Conservation (phyloP, 2,329 filamentous ascomycete genomes). For the Colletotrichum salicis region DNA sequence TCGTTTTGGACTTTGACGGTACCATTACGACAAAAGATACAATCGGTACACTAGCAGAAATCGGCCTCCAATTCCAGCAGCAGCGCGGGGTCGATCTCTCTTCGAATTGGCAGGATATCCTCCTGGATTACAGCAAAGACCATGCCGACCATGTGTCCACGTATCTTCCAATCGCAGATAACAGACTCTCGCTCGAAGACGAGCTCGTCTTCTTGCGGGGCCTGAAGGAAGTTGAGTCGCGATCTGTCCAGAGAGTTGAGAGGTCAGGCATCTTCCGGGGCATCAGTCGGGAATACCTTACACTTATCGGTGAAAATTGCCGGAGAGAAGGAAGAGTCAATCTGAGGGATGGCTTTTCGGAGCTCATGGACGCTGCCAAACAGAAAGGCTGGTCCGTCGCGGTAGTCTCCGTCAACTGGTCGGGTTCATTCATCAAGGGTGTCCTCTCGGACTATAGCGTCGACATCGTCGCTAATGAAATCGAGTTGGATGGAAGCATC, state of each 20-base stretch:
- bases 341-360: constrained; percentile 53
- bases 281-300: constrained; percentile 46
- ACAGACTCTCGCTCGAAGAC: constrained; percentile 47
- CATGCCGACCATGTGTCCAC: constrained; percentile 48
- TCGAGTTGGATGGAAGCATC: constrained; percentile 51
- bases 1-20: constrained; percentile 69
- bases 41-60: constrained; percentile 57
- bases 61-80: constrained; percentile 49
- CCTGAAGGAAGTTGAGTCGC: constrained; percentile 55
- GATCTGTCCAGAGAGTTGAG: constrained; percentile 57
- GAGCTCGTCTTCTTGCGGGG: constrained; percentile 58
- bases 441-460: constrained; percentile 48
- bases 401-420: constrained; percentile 65
- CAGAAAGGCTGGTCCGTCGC: constrained; percentile 50
- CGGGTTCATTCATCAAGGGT: constrained; percentile 57
- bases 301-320: constrained; percentile 50
- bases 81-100: constrained; percentile 46
- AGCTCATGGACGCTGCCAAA: constrained; percentile 42
- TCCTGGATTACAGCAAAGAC: constrained; percentile 58
- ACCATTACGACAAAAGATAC: constrained; percentile 68
- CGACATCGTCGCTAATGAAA: constrained; percentile 57
- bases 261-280: constrained; percentile 57
- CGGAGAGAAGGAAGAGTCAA: constrained; percentile 46
- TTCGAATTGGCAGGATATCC: constrained; percentile 56
- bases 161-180: constrained; percentile 45